A percentile compares a stretch with the other conserved stretches of the same genome.
phyloP scores from a whole-genome alignment of 83 land plant species.

The Thuja plicata region DNA sequence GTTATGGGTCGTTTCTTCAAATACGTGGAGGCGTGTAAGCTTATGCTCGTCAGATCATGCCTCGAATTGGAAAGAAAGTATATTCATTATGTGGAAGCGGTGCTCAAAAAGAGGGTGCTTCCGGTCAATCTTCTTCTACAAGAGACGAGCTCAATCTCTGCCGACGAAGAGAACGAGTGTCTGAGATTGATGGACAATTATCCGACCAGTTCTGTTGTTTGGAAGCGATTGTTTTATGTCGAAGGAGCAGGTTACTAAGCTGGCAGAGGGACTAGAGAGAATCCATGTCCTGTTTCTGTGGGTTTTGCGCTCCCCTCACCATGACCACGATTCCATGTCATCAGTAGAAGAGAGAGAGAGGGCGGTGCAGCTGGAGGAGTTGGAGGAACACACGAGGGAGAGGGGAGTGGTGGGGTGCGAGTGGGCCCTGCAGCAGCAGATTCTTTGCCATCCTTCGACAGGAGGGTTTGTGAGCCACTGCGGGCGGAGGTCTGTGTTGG shows the following conservation, averaged over 20 bases:
- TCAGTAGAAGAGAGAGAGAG: too few relatives aligned
- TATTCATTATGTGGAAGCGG: neutral
- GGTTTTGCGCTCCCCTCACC: slow-evolving; percentile 9
- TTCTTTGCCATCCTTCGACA: too few relatives aligned
- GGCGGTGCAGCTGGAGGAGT: slow-evolving; percentile 46
- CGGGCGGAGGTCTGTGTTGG: too few relatives aligned
- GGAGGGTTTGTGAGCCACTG: too few relatives aligned
- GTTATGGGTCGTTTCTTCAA: slow-evolving; percentile 21
- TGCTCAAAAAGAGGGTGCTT: neutral
- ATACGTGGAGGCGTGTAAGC: neutral
- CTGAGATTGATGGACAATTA: slow-evolving; percentile 12
- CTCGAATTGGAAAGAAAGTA: neutral
- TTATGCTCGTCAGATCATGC: neutral
- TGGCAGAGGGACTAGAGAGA: neutral
- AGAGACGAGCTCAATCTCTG: neutral
- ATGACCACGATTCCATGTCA: neutral
- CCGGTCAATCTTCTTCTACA: slow-evolving; percentile 31
- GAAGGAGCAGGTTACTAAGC: neutral
- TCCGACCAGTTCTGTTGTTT: neutral
- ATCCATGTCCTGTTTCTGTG: slow-evolving; percentile 3
- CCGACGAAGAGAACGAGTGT: neutral
- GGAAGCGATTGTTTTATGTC: slow-evolving; percentile 4
- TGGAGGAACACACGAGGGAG: slow-evolving; percentile 37
- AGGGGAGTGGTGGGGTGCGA: slow-evolving; percentile 18
- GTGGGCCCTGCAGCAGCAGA: too few relatives aligned